Conservation (phyloP, 176 grass and related monocot genomes). For the Oryza officinalis region DNA sequence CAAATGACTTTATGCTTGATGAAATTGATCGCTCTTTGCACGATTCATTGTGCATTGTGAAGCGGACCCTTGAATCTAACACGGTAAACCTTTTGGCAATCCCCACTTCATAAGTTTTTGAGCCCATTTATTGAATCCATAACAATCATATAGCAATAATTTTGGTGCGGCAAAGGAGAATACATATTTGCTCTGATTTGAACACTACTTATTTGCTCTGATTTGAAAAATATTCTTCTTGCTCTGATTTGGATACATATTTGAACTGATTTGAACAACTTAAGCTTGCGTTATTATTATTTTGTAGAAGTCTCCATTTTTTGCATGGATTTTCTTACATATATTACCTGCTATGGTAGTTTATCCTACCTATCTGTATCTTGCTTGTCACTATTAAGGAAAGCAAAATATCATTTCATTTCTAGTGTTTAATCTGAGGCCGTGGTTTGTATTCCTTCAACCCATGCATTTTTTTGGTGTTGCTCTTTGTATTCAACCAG, state of each 20-base stretch:
- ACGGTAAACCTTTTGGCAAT: constrained; percentile 41
- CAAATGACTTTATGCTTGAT: constrained; percentile 94
- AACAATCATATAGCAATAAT: background rate
- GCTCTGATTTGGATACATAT: background rate
- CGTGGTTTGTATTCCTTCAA: background rate
- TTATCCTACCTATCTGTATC: background rate
- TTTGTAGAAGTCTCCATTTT: background rate
- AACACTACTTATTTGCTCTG: too few species aligned
- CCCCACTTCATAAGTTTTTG: background rate
- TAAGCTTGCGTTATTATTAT: background rate
- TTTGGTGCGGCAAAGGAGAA: too few species aligned
- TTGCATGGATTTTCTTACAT: background rate
- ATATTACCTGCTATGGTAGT: background rate
- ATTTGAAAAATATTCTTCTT: background rate
- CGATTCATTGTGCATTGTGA: constrained; percentile 83
- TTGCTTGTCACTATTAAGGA: background rate
- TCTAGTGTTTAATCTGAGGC: background rate
- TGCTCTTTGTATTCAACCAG: background rate
- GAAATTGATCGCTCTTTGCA: constrained; percentile 89
- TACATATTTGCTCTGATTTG: too few species aligned
- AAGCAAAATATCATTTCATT: too few species aligned
- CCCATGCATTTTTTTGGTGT: too few species aligned
- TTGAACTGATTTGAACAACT: background rate
- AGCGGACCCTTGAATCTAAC: constrained; percentile 87
- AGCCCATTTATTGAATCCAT: background rate